Conservation (phyloP, 441 rosid genomes). For the Erodium trifolium region DNA sequence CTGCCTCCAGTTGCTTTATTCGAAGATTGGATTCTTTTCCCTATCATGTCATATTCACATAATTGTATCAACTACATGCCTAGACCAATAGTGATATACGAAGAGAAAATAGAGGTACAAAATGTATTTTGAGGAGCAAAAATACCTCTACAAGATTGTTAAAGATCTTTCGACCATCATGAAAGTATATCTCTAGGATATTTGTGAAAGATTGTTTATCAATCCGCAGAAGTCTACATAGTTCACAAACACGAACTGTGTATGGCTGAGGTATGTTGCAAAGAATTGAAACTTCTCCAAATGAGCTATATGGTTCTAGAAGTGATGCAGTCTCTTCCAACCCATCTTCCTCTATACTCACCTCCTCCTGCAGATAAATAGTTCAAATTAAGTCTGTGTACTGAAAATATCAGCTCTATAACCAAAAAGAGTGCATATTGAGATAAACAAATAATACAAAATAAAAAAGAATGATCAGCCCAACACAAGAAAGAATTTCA, state of each 20-base stretch:
- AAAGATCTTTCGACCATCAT: slow-evolving; percentile 73
- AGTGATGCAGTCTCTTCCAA: slow-evolving; percentile 48
- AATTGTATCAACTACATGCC: slow-evolving; percentile 1
- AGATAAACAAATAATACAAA: not conserved
- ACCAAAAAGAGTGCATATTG: not conserved
- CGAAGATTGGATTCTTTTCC: slow-evolving; percentile 57
- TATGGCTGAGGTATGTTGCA: slow-evolving; percentile 94
- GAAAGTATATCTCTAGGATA: slow-evolving; percentile 80
- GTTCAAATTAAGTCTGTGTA: not conserved
- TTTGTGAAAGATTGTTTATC: slow-evolving; percentile 80
- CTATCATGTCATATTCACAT: slow-evolving; percentile 31
- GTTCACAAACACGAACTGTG: slow-evolving; percentile 62
- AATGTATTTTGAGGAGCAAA: not conserved
- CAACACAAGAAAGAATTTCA: not conserved
- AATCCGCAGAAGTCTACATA: slow-evolving; percentile 68
- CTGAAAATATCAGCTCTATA: slow-evolving; percentile 9
- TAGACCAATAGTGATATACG: not conserved
- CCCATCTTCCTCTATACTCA: slow-evolving; percentile 58
- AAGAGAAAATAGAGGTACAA: not conserved
- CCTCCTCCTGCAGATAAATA: slow-evolving; percentile 49
- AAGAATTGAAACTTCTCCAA: slow-evolving; percentile 80
- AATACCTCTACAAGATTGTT: slow-evolving; percentile 76
- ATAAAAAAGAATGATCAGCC: not conserved
- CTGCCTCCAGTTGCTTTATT: slow-evolving; percentile 67
- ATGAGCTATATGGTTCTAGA: slow-evolving; percentile 52